Conservation (phyloP, 768 basidiomycete genomes). For the Kwoniella heveanensis region DNA sequence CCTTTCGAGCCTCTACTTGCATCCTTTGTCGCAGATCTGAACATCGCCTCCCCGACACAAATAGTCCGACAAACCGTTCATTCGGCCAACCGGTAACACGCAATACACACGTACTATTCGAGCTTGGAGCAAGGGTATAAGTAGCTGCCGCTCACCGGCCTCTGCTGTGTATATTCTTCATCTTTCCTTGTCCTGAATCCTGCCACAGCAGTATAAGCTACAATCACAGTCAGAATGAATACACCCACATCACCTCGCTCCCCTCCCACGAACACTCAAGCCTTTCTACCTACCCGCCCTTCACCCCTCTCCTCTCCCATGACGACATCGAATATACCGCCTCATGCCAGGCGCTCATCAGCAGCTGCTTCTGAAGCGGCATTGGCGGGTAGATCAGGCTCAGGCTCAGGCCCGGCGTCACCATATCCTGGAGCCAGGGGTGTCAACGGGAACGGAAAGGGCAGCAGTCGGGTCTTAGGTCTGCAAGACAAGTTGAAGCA, state of each 20-base stretch:
- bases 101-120: neutral
- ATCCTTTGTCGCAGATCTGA: neutral
- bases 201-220: neutral
- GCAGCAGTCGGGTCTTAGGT: constrained; percentile 34
- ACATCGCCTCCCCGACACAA: neutral
- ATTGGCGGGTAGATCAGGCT: constrained; percentile 2
- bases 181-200: constrained; percentile 3
- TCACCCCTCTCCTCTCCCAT: constrained; percentile 20
- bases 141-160: neutral
- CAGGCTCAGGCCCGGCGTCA: neutral
- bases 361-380: constrained; percentile 11
- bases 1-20: neutral
- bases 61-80: neutral
- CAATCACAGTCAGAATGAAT: neutral
- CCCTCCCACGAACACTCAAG: constrained; percentile 7
- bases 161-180: neutral
- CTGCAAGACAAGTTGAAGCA: constrained; percentile 46
- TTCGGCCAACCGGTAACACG: neutral
- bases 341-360: constrained; percentile 14
- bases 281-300: constrained; percentile 11
- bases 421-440: constrained; percentile 13
- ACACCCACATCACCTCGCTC: constrained; percentile 14
- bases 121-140: neutral
- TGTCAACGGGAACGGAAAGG: constrained; percentile 6
- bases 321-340: neutral